Percentiles rank a stretch among this genome's conserved stretches.
phyloP scores from a whole-genome alignment of 2,329 filamentous ascomycete species.

The Myrmaecium sp. region DNA sequence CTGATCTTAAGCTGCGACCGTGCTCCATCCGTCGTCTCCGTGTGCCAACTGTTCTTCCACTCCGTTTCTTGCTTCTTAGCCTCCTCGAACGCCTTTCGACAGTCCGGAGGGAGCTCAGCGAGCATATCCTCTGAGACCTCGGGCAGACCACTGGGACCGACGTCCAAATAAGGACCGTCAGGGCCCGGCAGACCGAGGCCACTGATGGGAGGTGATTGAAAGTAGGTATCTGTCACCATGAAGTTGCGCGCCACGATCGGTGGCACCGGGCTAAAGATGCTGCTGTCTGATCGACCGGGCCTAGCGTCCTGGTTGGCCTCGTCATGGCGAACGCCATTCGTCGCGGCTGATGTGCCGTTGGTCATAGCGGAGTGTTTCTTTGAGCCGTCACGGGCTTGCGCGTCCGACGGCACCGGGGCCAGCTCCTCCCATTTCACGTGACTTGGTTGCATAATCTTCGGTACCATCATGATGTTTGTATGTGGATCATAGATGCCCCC shows the following conservation, averaged over 20 bases:
- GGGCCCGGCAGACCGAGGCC: conserved; percentile 42
- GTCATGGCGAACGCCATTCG: conserved; percentile 12
- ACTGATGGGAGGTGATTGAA: conserved; percentile 40
- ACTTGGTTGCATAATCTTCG: conserved; percentile 75
- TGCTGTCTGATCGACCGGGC: conserved; percentile 11
- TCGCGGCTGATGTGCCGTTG: conserved; percentile 19
- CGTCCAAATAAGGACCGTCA: conserved; percentile 32
- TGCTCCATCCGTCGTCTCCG: conserved; percentile 42
- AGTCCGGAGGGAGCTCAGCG: conserved; percentile 50
- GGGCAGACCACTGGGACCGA: conserved; percentile 39
- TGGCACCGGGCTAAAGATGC: conserved; percentile 38
- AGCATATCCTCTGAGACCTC: conserved; percentile 48
- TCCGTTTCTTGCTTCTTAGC: conserved; percentile 46
- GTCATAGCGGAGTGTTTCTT: conserved; percentile 3
- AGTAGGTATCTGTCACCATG: conserved; percentile 43
- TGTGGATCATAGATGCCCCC: conserved; percentile 81
- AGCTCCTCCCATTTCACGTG: conserved; percentile 69
- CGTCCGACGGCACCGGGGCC: conserved; percentile 6
- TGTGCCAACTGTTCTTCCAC: conserved; percentile 62
- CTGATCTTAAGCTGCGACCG: conserved; percentile 30
- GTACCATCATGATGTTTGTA: conserved; percentile 82
- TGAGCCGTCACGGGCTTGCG: conserved; percentile 8
- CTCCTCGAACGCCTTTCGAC: conserved; percentile 53
- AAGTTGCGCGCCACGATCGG: conserved; percentile 43
- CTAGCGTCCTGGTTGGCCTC: conserved; percentile 4